Evolutionary conservation across 306 rosid genomes (phyloP), one percentile per base, ranked within the genome.

Genomic region (Trifolium fragiferum): DNA sequence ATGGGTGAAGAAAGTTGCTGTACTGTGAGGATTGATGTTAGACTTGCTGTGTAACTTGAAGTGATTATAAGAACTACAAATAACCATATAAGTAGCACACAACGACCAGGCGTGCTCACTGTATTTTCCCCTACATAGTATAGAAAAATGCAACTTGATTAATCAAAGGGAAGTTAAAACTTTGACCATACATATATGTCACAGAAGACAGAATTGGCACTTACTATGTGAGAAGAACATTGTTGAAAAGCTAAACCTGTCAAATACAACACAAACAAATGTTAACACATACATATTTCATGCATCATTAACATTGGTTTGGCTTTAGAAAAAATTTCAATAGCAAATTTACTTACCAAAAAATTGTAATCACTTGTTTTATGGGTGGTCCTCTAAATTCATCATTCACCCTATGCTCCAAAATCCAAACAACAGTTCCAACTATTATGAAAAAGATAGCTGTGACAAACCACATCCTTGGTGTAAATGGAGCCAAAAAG

Each of bases 11-110:
- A 78, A 66, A 95, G 97, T 76, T 85, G 83, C 66, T 92, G 93
- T 64, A 92, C 99, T 27, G 99, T 95, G 74, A 95, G 96, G 87
- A 95, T 95, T 75, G 99, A 95, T 69, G 98, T 95, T 84, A 95
- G 80, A 78, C 93, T 95, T 59, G 99, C 99, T 1, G 98, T 92
- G 86, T 95, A 95, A 89, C 98, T 95, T 6, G 99, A 95, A 80
- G 76, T 92, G 49, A 95, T 87, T 81, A 95, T 95, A 19, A 95
- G 97, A 71, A 95, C 93, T 41, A 95, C 97, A 80, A 95, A 95
- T 49, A 95, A 67, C 99, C 99, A 95, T 82, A 92, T 80, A 12
- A 95, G 68, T 65, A 95, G 85, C 75, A 95, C 98, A 8, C 87
- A 5, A 51, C 99, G 96, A 44, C 98, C 99, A 0, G 90, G 90